A percentile compares a stretch with the other conserved stretches of the same genome.
Conservation (phyloP, 495 filamentous ascomycete species). For the Aspergillus cavernicola region DNA sequence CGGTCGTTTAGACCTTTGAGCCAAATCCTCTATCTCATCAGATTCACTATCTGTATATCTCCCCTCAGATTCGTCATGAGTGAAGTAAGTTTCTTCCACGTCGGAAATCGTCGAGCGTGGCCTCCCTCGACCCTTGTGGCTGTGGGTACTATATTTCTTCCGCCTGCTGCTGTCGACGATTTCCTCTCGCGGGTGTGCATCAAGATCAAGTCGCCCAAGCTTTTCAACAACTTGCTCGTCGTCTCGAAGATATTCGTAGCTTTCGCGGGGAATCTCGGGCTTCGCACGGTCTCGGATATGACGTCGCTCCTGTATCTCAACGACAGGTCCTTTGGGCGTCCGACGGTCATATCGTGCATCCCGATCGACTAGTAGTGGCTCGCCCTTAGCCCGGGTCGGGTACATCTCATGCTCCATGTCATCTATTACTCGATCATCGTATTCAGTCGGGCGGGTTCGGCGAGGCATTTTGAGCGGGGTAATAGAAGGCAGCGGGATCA, state of each 20-base stretch:
- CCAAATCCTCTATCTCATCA: conserved; percentile 25
- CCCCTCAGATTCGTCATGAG: conserved; percentile 17
- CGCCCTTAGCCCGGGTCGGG: conserved; percentile 13
- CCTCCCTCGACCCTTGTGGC: conserved; percentile 5
- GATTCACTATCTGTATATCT: conserved; percentile 20
- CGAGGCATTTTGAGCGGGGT: conserved; percentile 31
- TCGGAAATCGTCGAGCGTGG: conserved; percentile 15
- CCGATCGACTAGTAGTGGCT: conserved; percentile 20
- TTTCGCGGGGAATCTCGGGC: conserved; percentile 26
- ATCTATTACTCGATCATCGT: conserved; percentile 29
- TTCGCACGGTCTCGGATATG: conserved; percentile 25
- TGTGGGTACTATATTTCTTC: background rate
- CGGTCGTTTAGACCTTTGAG: conserved; percentile 13
- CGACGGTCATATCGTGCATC: conserved; percentile 26
- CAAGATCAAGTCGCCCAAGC: conserved; percentile 22
- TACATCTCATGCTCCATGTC: conserved; percentile 25
- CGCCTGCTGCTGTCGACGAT: background rate
- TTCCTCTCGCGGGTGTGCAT: conserved; percentile 16
- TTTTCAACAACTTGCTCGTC: background rate
- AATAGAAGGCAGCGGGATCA: background rate
- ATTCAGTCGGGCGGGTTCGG: conserved; percentile 27
- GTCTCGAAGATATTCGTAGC: conserved; percentile 5
- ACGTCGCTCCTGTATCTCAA: conserved; percentile 33
- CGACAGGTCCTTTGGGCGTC: conserved; percentile 21
- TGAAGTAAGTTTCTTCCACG: conserved; percentile 30